Evolutionary conservation across 1,139 yeast species (phyloP), one percentile per base, ranked within the genome.

Genomic region (Lodderomyces jiufengensis): DNA sequence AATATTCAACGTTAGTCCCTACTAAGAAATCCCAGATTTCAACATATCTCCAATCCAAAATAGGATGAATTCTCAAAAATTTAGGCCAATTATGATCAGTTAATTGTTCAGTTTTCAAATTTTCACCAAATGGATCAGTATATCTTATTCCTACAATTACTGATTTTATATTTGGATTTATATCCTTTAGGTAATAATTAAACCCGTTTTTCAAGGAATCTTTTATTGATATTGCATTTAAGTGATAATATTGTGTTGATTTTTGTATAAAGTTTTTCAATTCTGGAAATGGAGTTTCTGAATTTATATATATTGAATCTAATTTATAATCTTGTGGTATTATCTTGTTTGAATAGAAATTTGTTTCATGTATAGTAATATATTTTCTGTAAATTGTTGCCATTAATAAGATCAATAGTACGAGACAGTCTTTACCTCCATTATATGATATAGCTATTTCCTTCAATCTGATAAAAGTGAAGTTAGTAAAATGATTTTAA

Each of bases 41-140:
- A 20, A 70, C 73, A 48, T 84, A 85, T 30, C 73, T 73, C 95
- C 95, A 87, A 37, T 84, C 83, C 33, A 87, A 66, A 9, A 87
- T 81, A 0, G 96, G 95, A 50, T 86, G 92, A 8, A 86, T 68
- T 31, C 96, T 62, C 45, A 80, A 58, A 53, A 87, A 87, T 26
- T 66, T 62, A n/a, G 96, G 96, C 96, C 96, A 87, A 36, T 86
- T 78, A 43, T 78, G 82, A 52, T 87, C 95, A 0, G 96, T 87
- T 27, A 51, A 55, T 49, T 84, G 88, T 41, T 81, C 73, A 37
- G 69, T 69, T 11, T 63, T 45, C 26, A 87, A 63, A 10, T 61
- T 46, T 1, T 61, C 59, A 0, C 94, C 88, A 52, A 73, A 83
- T 0, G 96, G 96, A 52, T 87, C 96, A 3, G 84, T 73, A 41